Percentiles rank a stretch among this genome's conserved stretches.
Evolutionary conservation across 2,329 filamentous ascomycete species (phyloP).

Genomic region (Trichoderma sp.): DNA sequence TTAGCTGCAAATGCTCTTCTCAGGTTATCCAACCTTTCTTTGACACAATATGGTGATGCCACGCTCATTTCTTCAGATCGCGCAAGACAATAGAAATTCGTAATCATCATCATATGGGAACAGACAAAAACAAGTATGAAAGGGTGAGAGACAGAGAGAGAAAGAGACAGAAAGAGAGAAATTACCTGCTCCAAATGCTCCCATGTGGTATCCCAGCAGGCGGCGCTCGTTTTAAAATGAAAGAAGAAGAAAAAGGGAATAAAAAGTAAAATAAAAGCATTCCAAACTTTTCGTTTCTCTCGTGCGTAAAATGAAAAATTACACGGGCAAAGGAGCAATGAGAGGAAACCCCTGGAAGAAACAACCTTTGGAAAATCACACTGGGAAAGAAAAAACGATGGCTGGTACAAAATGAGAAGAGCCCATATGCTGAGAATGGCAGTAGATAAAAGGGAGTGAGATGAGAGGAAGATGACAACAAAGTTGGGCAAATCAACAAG

Average conservation of each 20-base stretch:
- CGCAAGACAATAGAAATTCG: conserved; percentile 18
- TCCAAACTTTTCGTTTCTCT: conserved; percentile 28
- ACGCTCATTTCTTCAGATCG: conserved; percentile 3
- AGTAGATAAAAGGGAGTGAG: conserved; percentile 22
- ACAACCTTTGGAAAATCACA: conserved; percentile 23
- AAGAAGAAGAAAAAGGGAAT: conserved; percentile 14
- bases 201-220: conserved; percentile 31
- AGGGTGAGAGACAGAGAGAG: background rate
- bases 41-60: conserved; percentile 14
- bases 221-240: conserved; percentile 27
- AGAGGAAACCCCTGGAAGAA: conserved; percentile 28
- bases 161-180: conserved; percentile 8
- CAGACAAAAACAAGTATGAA: conserved; percentile 7
- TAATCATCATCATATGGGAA: conserved; percentile 21
- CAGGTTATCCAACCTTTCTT: conserved; percentile 13
- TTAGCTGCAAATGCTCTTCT: conserved; percentile 15
- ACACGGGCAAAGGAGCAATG: conserved; percentile 29
- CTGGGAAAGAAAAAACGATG: conserved; percentile 22
- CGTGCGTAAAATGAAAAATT: conserved; percentile 25
- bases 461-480: conserved; percentile 10
- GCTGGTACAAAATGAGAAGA: conserved; percentile 26
- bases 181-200: conserved; percentile 22
- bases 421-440: conserved; percentile 16
- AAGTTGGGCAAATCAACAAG: conserved; percentile 14
- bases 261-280: conserved; percentile 22